Evolutionary conservation across 139 green algal genomes (phyloP).

Genomic region (Parachlorella kessleri): DNA sequence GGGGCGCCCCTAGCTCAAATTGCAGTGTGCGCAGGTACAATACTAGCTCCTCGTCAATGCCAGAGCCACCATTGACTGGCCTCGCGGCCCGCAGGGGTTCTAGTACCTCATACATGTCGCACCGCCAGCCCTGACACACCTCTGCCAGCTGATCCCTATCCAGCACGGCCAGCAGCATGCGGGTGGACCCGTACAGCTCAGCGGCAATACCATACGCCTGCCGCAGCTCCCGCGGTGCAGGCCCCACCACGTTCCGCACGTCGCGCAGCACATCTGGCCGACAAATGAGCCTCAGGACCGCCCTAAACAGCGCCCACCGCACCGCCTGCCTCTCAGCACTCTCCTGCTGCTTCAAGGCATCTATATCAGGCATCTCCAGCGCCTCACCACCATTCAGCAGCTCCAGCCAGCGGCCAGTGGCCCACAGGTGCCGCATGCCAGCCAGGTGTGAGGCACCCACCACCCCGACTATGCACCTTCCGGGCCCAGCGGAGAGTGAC

Average conservation of each 20-base stretch:
- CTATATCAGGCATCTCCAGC: not conserved
- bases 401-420: not conserved
- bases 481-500: not conserved
- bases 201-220: slow-evolving; percentile 25
- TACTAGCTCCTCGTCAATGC: slow-evolving; percentile 35
- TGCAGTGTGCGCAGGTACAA: slow-evolving; percentile 41
- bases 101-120: slow-evolving; percentile 47
- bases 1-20: too few species aligned
- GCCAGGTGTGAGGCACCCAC: slow-evolving; percentile 38
- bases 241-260: slow-evolving; percentile 30
- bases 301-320: slow-evolving; percentile 35
- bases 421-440: slow-evolving; percentile 35
- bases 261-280: slow-evolving; percentile 40
- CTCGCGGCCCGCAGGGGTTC: slow-evolving; percentile 23
- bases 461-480: slow-evolving; percentile 34
- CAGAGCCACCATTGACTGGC: slow-evolving; percentile 38
- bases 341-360: not conserved
- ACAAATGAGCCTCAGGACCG: slow-evolving; percentile 43
- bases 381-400: slow-evolving; percentile 3
- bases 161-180: slow-evolving; percentile 52
- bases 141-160: slow-evolving; percentile 30
- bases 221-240: not conserved
- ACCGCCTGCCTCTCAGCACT: not conserved
- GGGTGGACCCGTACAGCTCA: slow-evolving; percentile 44
- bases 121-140: slow-evolving; percentile 46